Evolutionary conservation across 2,329 filamentous ascomycete species (phyloP), one percentile per base, ranked within the genome.

Genomic region (Corynespora cassiicola): DNA sequence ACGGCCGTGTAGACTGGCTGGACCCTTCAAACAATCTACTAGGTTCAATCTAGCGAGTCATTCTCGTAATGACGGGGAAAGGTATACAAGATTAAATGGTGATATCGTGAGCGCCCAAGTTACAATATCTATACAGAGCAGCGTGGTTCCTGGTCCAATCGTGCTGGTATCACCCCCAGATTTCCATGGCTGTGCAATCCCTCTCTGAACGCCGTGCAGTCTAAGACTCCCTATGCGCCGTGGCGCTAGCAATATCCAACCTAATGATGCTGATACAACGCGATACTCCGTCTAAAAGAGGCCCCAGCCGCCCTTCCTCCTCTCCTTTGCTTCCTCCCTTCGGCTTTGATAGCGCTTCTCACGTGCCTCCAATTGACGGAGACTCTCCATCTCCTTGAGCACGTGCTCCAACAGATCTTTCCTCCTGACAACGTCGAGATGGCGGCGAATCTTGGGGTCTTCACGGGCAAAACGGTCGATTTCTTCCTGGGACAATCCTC

Each of bases 341-440:
- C 59, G 35, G 0, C 45, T 41, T 19, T 56, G 51, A 42, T 54
- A 72, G 19, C 82, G 76, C 60, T 84, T 82, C 51, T 86, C 86
- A 36, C 86, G 76, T 7, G 86, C 85, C 60, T 97, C 91, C 7
- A 99, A 75, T 58, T 91, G 86, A 42, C 88, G 79, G 57, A 99
- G 71, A 41, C 88, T 87, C 66, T 97, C 91, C 82, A 99, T 97
- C 78, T 99, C 97, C 65, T 90, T 87, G 19, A 99, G 76, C 5
- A 96, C 94, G 39, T 96, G 76, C 73, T 99, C 92, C 4, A 99
- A 79, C 42, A 96, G 77, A 60, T 96, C 91, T 71, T 99, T 99
- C 51, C 91, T 80, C 47, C 85, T 81, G 52, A 97, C 95, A 16
- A 97, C 85, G 56, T 99, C 95, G 27, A 99, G 77, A 66, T 99